These are phyloP conservation scores for Fusarium sp. DNA, from an alignment of 2,329 filamentous ascomycete genomes.

Conservation along the genomic window DNA sequence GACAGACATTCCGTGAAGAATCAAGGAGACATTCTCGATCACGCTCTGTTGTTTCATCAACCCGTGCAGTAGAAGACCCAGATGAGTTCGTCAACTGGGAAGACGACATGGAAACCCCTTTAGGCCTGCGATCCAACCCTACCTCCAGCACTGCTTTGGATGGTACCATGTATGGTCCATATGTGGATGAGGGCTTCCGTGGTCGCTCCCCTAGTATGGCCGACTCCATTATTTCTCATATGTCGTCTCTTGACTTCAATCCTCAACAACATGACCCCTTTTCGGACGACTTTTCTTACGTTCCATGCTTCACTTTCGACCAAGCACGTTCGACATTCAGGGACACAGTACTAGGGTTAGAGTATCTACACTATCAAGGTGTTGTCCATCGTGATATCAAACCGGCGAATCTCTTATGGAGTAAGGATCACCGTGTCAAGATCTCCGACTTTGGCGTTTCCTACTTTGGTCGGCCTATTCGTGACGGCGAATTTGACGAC, in stretches of 20 bases:
- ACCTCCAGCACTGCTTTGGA: constrained; percentile 72
- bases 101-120: constrained; percentile 66
- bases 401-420: constrained; percentile 90
- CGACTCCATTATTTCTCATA: constrained; percentile 78
- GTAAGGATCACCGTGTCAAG: constrained; percentile 86
- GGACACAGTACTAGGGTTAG: constrained; percentile 90
- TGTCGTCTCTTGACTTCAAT: constrained; percentile 72
- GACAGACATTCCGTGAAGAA: constrained; percentile 53
- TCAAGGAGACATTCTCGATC: constrained; percentile 61
- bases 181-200: constrained; percentile 68
- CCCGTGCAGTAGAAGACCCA: constrained; percentile 48
- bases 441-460: constrained; percentile 99
- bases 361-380: constrained; percentile 91
- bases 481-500: constrained; percentile 83
- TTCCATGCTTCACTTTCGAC: constrained; percentile 89
- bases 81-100: constrained; percentile 54
- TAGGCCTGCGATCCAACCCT: constrained; percentile 63
- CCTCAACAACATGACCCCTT: constrained; percentile 71
- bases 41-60: constrained; percentile 58
- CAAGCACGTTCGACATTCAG: constrained; percentile 87
- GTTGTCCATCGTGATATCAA: constrained; percentile 89
- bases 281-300: constrained; percentile 90
- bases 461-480: constrained; percentile 89
- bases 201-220: constrained; percentile 83
- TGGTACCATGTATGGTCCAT: constrained; percentile 81